Base-by-base conservation (phyloP, 2,329 filamentous ascomycete genomes). In the Aspergillus tamarii region DNA sequence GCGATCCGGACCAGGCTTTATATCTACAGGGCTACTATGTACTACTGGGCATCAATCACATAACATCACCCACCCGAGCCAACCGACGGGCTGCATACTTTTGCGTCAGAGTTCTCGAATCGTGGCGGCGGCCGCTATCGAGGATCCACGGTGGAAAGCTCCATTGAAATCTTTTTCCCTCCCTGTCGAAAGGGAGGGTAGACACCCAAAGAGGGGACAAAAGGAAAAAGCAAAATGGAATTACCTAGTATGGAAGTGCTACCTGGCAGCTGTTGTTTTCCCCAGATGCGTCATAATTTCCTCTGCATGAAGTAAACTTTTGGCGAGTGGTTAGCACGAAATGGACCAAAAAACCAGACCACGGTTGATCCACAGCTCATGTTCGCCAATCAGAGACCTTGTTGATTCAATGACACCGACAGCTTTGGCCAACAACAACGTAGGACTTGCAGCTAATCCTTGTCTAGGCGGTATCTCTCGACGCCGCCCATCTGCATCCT, bases 241-340 rank as follows among this genome's bases (percentile, higher is more conserved):
- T 21, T 26, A n/a, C 41, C 26, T 23, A 59, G 32, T 32, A 26
- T 34, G 58, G 23, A 32, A 23, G 11, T 26, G 53, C 52, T 10
- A 7, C 26, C 30, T 55, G n/a, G 52, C 52, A 41, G 23, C 28
- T 32, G 34, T 55, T 54, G 26, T 32, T 56, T 52, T 68, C 68
- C 72, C 73, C 70, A 73, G 68, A 72, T 72, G 72, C 70, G 71
- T 75, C 72, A 76, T 73, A 66, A 70, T 73, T 64, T 59, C 54
- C 57, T 66, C 52, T 53, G 59, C 58, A 60, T 61, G 56, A 59
- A 58, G 61, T 59, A 34, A 34, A 55, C 50, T 48, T 48, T 28
- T 59, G 23, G 28, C 45, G 36, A 28, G 21, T 52, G 16, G 16
- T 32, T 34, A 32, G 28, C 21, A 52, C 30, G 19, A 28, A 28